phyloP scores from a whole-genome alignment of 2,329 filamentous ascomycete genomes.

The Geoglossum cookeanum region DNA sequence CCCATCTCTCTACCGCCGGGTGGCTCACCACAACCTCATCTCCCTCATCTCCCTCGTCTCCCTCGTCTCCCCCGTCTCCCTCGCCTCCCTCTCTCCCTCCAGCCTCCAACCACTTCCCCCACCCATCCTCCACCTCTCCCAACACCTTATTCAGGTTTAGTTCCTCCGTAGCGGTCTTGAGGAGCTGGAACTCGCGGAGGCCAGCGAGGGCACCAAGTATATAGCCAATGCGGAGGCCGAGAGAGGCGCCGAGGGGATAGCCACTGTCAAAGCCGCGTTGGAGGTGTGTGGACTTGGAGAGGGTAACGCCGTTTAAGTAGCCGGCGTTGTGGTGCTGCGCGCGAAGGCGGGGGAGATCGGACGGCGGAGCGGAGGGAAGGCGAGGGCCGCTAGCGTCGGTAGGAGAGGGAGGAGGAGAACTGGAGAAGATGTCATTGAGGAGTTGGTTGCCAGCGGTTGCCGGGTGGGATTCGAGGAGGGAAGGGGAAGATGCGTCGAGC shows the following conservation, averaged over 20 bases:
- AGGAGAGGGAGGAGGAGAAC: neutral
- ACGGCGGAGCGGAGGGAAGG: constrained; percentile 24
- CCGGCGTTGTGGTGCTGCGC: constrained; percentile 65
- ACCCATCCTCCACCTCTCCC: neutral
- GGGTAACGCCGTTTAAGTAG: constrained; percentile 71
- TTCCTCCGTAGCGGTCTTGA: neutral
- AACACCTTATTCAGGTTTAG: neutral
- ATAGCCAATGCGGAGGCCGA: constrained; percentile 57
- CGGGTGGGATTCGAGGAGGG: no score
- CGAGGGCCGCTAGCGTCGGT: constrained; percentile 14
- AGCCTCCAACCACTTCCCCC: neutral
- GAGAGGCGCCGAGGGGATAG: constrained; percentile 61
- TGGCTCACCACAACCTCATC: neutral
- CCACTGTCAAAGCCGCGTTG: constrained; percentile 87
- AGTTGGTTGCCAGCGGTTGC: no score
- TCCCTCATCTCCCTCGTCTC: neutral
- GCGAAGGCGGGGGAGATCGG: constrained; percentile 58
- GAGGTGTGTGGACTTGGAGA: constrained; percentile 55
- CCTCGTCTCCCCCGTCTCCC: neutral
- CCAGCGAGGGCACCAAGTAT: constrained; percentile 64
- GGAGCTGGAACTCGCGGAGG: constrained; percentile 23
- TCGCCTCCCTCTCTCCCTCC: neutral
- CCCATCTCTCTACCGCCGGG: neutral
- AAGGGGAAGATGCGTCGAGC: no score
- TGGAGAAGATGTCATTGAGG: no score